Base-by-base conservation (phyloP, 2,329 filamentous ascomycete species). In the Salinomyces thailandicus region DNA sequence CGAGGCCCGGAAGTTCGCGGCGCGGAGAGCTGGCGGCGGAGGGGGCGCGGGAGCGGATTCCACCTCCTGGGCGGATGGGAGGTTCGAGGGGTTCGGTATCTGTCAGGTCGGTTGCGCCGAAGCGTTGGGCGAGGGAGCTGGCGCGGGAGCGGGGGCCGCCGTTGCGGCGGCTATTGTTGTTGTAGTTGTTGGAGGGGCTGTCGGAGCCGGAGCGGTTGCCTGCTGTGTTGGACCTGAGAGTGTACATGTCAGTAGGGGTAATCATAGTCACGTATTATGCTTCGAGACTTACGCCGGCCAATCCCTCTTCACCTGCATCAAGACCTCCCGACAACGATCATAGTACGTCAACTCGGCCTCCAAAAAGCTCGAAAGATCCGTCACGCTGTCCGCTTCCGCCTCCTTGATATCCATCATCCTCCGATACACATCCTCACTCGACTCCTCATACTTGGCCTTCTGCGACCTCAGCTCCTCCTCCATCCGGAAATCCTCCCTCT, bases 351-450 rank as follows among this genome's bases (percentile, higher is more conserved):
- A 71, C 63, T 96, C 83, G 27, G 85, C 81, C 43, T 96, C 87
- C 35, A 96, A 66, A 58, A 96, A 93, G 13, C 75, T 68, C 3
- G 77, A 78, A 38, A 96, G 67, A 54, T 94, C 85, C 32, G 73
- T 70, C 28, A 94, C 75, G 53, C 79, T 85, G 45, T 96, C 89
- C 29, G 69, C 71, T 61, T 96, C 89, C 15, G 85, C 75, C 52
- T 95, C 87, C 64, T 91, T 89, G 64, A 96, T 93, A 55, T 96
- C 89, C 62, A 93, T 77, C 91, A 96, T 96, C 37, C 89, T 75
- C 41, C 89, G 77, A 50, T 80, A 73, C 37, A 96, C 87, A 52
- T 96, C 89, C 55, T 96, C 89, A 55, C 75, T 91, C 12, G 85
- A 81, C 65, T 96, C 91, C 57, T 96, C 91, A 55, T 94, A 96